These are phyloP conservation scores for Dianthus caryophyllus DNA, from an alignment of 148 eudicot genomes.

Conservation along the genomic window DNA sequence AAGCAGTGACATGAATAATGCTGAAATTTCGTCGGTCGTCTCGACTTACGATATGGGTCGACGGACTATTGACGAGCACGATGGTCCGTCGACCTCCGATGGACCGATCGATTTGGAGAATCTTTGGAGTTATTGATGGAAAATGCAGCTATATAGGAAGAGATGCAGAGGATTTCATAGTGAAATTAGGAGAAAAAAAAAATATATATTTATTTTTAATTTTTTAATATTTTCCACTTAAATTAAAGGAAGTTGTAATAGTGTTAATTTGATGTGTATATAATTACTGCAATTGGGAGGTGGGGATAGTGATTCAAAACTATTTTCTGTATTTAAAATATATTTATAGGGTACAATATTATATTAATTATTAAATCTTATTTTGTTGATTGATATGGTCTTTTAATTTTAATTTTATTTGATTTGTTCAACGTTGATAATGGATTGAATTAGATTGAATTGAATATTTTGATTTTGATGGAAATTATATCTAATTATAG, in stretches of 20 bases:
- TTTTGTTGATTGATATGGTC: neutral
- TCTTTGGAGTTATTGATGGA: slow-evolving; percentile 37
- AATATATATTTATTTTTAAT: neutral
- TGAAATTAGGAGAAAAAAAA: neutral
- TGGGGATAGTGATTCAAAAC: slow-evolving; percentile 14
- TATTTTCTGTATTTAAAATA: slow-evolving; percentile 11
- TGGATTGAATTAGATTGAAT: neutral
- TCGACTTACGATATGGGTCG: slow-evolving; percentile 46
- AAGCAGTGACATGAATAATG: slow-evolving; percentile 53
- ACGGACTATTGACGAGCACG: slow-evolving; percentile 44
- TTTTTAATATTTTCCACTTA: slow-evolving; percentile 13
- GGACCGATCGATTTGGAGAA: slow-evolving; percentile 43
- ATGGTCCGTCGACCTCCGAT: slow-evolving; percentile 40
- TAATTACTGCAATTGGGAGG: slow-evolving; percentile 27
- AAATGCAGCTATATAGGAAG: neutral
- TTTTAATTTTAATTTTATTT: neutral
- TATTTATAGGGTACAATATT: slow-evolving; percentile 12
- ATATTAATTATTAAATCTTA: slow-evolving; percentile 7
- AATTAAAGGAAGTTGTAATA: slow-evolving; percentile 8
- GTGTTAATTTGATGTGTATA: slow-evolving; percentile 28
- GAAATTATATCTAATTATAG: too few species aligned
- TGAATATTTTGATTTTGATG: neutral
- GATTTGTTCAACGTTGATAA: slow-evolving; percentile 6
- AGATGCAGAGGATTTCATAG: slow-evolving; percentile 23
- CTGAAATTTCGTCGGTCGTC: slow-evolving; percentile 54